phyloP scores from a whole-genome alignment of 116 monocot genomes.

The Posidonia oceanica region DNA sequence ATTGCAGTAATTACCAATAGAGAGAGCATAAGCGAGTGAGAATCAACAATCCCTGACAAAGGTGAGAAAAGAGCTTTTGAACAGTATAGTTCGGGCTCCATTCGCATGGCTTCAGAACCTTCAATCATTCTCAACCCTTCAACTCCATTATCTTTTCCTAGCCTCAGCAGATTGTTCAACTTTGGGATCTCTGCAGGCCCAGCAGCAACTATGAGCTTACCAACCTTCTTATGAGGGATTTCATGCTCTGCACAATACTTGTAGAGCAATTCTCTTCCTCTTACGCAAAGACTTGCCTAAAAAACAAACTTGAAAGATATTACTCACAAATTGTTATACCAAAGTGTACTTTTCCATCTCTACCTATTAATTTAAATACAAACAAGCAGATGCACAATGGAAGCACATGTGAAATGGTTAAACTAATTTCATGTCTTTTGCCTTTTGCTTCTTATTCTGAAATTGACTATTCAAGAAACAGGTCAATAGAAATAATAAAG shows the following conservation, averaged over 20 bases:
- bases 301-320: conserved; percentile 3
- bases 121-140: conserved; percentile 63
- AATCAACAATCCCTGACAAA: conserved; percentile 81
- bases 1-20: conserved; percentile 43
- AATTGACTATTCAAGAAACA: too few species aligned
- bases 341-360: background rate
- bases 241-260: conserved; percentile 60
- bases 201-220: conserved; percentile 94
- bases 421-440: too few species aligned
- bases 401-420: too few species aligned
- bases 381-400: too few species aligned
- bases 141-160: conserved; percentile 59
- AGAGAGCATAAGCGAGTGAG: conserved; percentile 80
- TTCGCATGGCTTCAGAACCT: conserved; percentile 48
- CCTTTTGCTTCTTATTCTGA: too few species aligned
- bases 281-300: conserved; percentile 79
- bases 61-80: conserved; percentile 74
- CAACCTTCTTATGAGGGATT: conserved; percentile 69
- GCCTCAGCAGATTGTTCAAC: conserved; percentile 39
- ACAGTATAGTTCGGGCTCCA: conserved; percentile 86
- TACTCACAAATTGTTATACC: background rate
- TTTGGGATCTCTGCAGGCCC: conserved; percentile 60
- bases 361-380: too few species aligned
- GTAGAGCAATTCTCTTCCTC: conserved; percentile 86
- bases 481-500: too few species aligned